Base-by-base conservation (phyloP, 208 protist genomes). In the Crithidia thermophila region DNA sequence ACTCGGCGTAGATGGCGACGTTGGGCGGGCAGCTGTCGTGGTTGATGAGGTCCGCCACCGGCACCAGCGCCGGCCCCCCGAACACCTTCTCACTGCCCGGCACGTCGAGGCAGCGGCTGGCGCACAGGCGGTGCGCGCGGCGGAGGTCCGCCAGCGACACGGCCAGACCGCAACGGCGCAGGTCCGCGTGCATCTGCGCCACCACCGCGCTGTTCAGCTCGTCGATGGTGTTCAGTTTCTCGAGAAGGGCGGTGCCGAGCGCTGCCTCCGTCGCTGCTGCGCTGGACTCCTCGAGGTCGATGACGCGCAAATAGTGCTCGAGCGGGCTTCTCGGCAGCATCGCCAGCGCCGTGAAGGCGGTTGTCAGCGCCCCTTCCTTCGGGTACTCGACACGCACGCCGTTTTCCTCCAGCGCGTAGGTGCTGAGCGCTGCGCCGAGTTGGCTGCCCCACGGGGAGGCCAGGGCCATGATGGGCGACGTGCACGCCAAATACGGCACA, bases 41-140 rank as follows among this genome's bases (percentile, higher is more conserved):
- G 47, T 94, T 94, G 39, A 94, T 78, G 46, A 94, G 85, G 52
- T 94, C 88, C 1, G 88, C 73, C 64, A 94, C 72, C 0, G 88
- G 88, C 45, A 94, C 85, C 14, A 94, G 52, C n/a, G 85, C 82
- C 1, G 88, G 85, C 1, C 88, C 88, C 25, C 88, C 84, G 78
- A 91, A 82, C 25, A 91, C 66, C 16, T 82, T 67, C n/a, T 82
- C 72, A 42, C 77, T 75, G 36, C 60, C 51, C 2, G 85, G 83
- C 1, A 91, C 69, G 55, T 94, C 88, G 52, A 90, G 72, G 47
- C 88, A 94, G 39, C 88, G 79, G 49, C 83, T 91, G 39, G 81
- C 81, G 59, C 88, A 94, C 9, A 85, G 53, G 20, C 37, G 56
- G 50, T 91, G 75, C 3, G 87, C 87, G 6, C 58, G 61, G 31